These are phyloP conservation scores for Sclerotinia subarctica DNA, from an alignment of 2,329 filamentous ascomycete species.

Conservation along the genomic window DNA sequence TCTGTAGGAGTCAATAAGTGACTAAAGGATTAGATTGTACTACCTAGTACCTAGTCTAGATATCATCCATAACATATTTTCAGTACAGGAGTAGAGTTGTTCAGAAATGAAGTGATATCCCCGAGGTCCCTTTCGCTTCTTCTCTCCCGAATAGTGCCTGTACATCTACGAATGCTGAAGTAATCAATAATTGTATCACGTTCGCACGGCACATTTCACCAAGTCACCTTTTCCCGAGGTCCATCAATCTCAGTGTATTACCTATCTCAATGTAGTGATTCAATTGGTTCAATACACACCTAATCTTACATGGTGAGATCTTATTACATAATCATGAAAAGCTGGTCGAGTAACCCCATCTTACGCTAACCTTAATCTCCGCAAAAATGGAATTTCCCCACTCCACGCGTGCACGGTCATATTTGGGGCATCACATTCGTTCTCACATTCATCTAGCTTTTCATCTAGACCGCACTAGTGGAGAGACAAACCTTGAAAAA, in stretches of 20 bases:
- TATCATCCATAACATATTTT: no score
- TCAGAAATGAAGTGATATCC: no score
- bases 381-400: neutral
- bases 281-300: neutral
- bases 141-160: neutral
- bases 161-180: no score
- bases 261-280: neutral
- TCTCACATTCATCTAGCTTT: neutral
- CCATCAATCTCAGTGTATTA: neutral
- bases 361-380: slow-evolving; percentile 12
- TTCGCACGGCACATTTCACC: neutral
- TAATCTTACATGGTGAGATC: no score
- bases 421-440: neutral
- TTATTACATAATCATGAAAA: neutral
- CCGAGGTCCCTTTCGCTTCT: no score
- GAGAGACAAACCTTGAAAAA: no score
- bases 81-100: no score
- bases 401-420: neutral
- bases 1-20: neutral
- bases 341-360: neutral
- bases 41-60: neutral
- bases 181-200: neutral
- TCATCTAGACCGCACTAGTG: neutral
- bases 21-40: neutral
- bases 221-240: neutral